These are phyloP conservation scores for Pseudocercospora musae DNA, from an alignment of 2,329 filamentous ascomycete genomes.

Conservation along the genomic window DNA sequence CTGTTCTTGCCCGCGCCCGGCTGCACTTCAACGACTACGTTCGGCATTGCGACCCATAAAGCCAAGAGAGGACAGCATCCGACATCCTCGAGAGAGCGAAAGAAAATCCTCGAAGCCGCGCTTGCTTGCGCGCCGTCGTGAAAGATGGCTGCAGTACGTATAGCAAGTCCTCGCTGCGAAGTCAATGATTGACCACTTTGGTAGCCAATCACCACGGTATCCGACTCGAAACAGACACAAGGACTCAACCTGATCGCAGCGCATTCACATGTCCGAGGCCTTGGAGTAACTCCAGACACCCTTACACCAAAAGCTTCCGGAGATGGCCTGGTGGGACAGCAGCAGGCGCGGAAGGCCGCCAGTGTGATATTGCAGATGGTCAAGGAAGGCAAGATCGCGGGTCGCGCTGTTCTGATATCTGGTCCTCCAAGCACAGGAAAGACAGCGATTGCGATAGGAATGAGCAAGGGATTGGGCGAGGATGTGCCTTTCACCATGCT, in stretches of 20 bases:
- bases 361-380: slow-evolving; percentile 98
- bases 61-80: background rate
- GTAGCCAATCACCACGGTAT: slow-evolving; percentile 73
- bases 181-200: background rate
- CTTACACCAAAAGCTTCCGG: slow-evolving; percentile 81
- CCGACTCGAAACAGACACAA: slow-evolving; percentile 92
- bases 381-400: slow-evolving; percentile 97
- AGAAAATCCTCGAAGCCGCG: background rate
- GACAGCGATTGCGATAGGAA: slow-evolving; percentile 97
- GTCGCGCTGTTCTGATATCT: slow-evolving; percentile 88
- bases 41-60: background rate
- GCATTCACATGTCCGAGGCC: slow-evolving; percentile 94
- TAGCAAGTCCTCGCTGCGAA: background rate
- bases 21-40: no score
- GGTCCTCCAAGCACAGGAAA: slow-evolving; percentile 96
- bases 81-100: background rate
- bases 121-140: slow-evolving; percentile 3
- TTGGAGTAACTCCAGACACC: slow-evolving; percentile 88
- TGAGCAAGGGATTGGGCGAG: slow-evolving; percentile 86
- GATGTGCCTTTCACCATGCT: slow-evolving; percentile 97
- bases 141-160: slow-evolving; percentile 12
- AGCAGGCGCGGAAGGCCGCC: slow-evolving; percentile 93
- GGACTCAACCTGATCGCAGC: slow-evolving; percentile 96
- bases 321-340: slow-evolving; percentile 92
- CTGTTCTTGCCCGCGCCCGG: no score